Evolutionary conservation across 2,329 filamentous ascomycete genomes (phyloP), one percentile per base, ranked within the genome.

Genomic region (Calonectria fujianensis): DNA sequence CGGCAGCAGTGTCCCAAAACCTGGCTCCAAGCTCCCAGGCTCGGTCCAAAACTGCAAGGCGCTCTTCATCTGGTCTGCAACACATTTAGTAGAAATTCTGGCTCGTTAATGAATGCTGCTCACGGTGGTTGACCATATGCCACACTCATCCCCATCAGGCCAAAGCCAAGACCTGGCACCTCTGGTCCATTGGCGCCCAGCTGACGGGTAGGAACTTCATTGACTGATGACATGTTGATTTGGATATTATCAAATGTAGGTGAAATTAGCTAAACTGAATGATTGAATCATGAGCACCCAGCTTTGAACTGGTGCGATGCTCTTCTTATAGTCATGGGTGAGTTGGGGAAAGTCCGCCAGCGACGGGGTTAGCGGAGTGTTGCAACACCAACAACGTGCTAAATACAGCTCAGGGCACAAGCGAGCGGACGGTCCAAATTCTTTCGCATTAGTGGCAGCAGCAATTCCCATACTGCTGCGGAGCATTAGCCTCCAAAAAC

Each of bases 1-100:
- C 82, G 54, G 87, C 82, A 35, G 83, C 83, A 10, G 84, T 84
- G 72, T 90, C 89, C 88, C 89, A 90, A 80, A 87, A 86, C 13
- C 83, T 85, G 52, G 86, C 84, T 51, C 90, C 89, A 1, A 86
- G 74, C 39, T 87, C 85, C 81, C 87, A 87, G 18, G 85, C 85
- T 32, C 84, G 83, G 79, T 90, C 88, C 32, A 91, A 85, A 8
- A 90, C 75, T 1, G 83, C 84, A 65, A 90, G 84, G 11, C 88
- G 87, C 74, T 90, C 87, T 8, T 84, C 79, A 54, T 90, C 88
- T 3, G 88, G 79, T 71, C 70, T 72, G 18, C n/a, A 4, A 37
- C 9, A 1, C 11, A 4, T 20, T 72, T 41, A 72, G 52, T 9
- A 11, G 1, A 16, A 29, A 3, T 13, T 27, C 39, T 4, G 8